Percentiles rank a stretch among this genome's conserved stretches.
These are phyloP conservation scores for Pseudopyricularia cyperi DNA, from an alignment of 2,329 filamentous ascomycete genomes.

Conservation along the genomic window DNA sequence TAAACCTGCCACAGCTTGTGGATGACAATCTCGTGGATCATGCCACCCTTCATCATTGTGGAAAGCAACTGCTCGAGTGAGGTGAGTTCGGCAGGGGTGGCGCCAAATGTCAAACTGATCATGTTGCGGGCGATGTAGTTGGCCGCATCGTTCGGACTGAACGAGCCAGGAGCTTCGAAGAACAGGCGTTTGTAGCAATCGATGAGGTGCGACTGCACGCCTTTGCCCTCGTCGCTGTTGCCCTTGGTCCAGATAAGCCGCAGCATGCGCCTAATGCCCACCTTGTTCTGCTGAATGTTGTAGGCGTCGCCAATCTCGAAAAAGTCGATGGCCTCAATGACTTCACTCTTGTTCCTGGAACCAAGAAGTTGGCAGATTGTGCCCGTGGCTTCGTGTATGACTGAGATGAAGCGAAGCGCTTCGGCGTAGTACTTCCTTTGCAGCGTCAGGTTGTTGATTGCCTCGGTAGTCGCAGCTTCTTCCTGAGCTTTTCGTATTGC, in stretches of 20 bases:
- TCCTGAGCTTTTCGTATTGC: slow-evolving; percentile 69
- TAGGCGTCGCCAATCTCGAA: slow-evolving; percentile 93
- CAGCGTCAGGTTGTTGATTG: slow-evolving; percentile 74
- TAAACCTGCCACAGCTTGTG: slow-evolving; percentile 97
- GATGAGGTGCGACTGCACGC: slow-evolving; percentile 90
- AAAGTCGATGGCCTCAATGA: slow-evolving; percentile 98
- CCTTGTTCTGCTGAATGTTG: slow-evolving; percentile 84
- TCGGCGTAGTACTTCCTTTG: slow-evolving; percentile 89
- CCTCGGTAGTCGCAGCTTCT: slow-evolving; percentile 78
- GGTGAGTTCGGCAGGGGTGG: slow-evolving; percentile 86
- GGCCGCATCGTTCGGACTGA: slow-evolving; percentile 77
- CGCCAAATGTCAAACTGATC: slow-evolving; percentile 96
- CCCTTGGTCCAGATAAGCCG: slow-evolving; percentile 98
- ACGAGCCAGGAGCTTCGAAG: slow-evolving; percentile 85
- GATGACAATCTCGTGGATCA: slow-evolving; percentile 75
- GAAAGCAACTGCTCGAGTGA: slow-evolving; percentile 88
- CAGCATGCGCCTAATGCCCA: slow-evolving; percentile 89
- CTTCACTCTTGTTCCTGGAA: slow-evolving; percentile 94
- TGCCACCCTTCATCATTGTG: slow-evolving; percentile 92
- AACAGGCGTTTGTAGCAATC: slow-evolving; percentile 94
- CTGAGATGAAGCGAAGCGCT: slow-evolving; percentile 84
- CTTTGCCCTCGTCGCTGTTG: slow-evolving; percentile 97
- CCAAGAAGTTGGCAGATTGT: slow-evolving; percentile 78
- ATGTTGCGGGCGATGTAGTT: slow-evolving; percentile 97
- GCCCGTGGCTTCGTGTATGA: slow-evolving; percentile 69